Percentiles rank a stretch among this genome's conserved stretches.
Evolutionary conservation across 805 yeast species (phyloP).

Genomic region (Starmerella ratchasimensis): DNA sequence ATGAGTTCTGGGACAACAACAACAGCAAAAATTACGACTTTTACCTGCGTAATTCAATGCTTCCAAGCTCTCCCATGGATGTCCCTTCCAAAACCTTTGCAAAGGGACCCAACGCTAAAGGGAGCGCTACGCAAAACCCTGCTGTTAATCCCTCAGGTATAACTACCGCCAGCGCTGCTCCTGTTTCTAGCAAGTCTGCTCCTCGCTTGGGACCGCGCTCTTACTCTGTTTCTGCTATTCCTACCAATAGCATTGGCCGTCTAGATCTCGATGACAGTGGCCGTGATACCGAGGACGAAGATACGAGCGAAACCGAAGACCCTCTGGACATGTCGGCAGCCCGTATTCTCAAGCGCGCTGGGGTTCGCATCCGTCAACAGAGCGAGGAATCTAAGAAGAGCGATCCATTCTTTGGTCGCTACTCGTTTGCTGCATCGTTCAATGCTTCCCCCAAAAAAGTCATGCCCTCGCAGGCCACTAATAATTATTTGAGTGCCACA

Average conservation of each 20-base stretch:
- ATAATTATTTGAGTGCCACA: background rate
- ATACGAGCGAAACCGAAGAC: too few species aligned
- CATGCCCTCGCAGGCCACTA: background rate
- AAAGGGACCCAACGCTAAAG: too few species aligned
- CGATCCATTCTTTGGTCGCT: slow-evolving; percentile 20
- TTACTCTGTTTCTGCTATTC: too few species aligned
- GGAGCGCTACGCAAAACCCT: too few species aligned
- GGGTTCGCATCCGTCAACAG: background rate
- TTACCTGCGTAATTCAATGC: slow-evolving; percentile 25
- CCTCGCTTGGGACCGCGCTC: too few species aligned
- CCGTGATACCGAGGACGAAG: background rate
- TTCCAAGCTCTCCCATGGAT: too few species aligned
- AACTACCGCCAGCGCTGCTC: too few species aligned
- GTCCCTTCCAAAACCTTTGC: too few species aligned
- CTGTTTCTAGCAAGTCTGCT: too few species aligned
- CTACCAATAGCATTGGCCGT: too few species aligned
- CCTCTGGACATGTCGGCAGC: background rate
- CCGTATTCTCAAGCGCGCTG: slow-evolving; percentile 2
- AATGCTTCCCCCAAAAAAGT: slow-evolving; percentile 11
- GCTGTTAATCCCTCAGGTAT: too few species aligned
- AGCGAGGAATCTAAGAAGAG: background rate
- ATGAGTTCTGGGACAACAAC: slow-evolving; percentile 73
- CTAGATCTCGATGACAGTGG: background rate
- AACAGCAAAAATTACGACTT: slow-evolving; percentile 43
- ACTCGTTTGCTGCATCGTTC: slow-evolving; percentile 24